phyloP scores from a whole-genome alignment of 108 stramenopile species.

The Licmophora abbreviata region DNA sequence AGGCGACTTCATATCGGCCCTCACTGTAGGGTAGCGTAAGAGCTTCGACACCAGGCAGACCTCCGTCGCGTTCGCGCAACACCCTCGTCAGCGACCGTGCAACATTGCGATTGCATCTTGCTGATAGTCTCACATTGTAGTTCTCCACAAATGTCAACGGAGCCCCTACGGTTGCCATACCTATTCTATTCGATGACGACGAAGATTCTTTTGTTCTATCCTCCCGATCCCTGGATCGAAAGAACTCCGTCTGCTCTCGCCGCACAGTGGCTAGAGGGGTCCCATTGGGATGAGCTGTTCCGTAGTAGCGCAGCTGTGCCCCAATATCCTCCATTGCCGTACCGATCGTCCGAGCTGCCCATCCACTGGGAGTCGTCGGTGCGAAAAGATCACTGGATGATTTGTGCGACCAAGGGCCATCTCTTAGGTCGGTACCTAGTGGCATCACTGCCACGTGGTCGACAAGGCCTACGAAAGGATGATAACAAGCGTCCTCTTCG shows the following conservation, averaged over 20 bases:
- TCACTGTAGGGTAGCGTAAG: constrained; percentile 61
- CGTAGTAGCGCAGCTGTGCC: constrained; percentile 57
- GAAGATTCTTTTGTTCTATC: constrained; percentile 5
- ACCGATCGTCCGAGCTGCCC: constrained; percentile 50
- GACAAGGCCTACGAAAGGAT: constrained; percentile 76
- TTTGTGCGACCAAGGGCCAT: constrained; percentile 6
- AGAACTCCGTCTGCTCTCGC: constrained; percentile 61
- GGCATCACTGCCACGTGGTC: constrained; percentile 81
- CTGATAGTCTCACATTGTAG: constrained; percentile 66
- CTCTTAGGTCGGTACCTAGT: constrained; percentile 5
- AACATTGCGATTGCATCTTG: constrained; percentile 19
- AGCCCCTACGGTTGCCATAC: constrained; percentile 49
- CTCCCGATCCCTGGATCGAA: constrained; percentile 27
- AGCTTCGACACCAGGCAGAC: constrained; percentile 69
- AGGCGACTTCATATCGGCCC: constrained; percentile 69
- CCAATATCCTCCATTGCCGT: constrained; percentile 18
- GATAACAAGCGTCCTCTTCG: constrained; percentile 13
- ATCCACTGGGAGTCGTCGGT: constrained; percentile 13
- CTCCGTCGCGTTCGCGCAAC: constrained; percentile 61
- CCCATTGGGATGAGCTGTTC: constrained; percentile 50
- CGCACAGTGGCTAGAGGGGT: constrained; percentile 58
- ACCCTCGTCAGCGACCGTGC: constrained; percentile 52
- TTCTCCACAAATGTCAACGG: constrained; percentile 72
- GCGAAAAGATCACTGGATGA: not conserved
- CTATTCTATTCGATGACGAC: not conserved